Conservation (phyloP, 116 monocot species). For the Zostera marina region DNA sequence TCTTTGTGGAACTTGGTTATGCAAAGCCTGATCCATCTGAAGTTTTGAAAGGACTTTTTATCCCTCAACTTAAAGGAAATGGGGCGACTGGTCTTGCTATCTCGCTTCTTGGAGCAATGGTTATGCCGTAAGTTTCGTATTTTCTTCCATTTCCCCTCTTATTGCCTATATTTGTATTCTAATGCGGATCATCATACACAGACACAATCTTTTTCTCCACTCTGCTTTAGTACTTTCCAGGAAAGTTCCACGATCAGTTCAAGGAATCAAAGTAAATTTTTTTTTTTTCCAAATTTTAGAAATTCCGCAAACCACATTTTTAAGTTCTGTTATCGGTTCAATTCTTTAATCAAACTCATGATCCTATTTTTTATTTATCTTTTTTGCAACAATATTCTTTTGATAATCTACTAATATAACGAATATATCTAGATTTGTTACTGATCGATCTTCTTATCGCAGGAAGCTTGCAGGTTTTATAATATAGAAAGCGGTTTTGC, state of each 20-base stretch:
- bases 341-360: no score
- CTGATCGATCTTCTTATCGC: conserved; percentile 3
- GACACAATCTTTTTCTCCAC: conserved; percentile 95
- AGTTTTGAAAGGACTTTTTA: conserved; percentile 66
- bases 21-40: conserved; percentile 62
- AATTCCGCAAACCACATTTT: background rate
- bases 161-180: background rate
- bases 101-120: conserved; percentile 91
- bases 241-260: conserved; percentile 63
- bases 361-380: no score
- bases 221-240: conserved; percentile 90
- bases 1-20: conserved; percentile 65
- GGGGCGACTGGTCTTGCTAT: conserved; percentile 85
- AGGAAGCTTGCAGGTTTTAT: conserved; percentile 85
- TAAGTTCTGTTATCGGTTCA: background rate
- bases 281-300: background rate
- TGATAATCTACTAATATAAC: no score
- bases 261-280: conserved; percentile 52
- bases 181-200: conserved; percentile 11
- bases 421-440: background rate
- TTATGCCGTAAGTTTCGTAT: conserved; percentile 87
- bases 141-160: background rate
- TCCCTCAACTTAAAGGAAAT: conserved; percentile 81
- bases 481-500: conserved; percentile 81
- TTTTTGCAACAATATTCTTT: no score